These are phyloP conservation scores for Mimosa pudica DNA, from an alignment of 306 rosid genomes.

Conservation along the genomic window DNA sequence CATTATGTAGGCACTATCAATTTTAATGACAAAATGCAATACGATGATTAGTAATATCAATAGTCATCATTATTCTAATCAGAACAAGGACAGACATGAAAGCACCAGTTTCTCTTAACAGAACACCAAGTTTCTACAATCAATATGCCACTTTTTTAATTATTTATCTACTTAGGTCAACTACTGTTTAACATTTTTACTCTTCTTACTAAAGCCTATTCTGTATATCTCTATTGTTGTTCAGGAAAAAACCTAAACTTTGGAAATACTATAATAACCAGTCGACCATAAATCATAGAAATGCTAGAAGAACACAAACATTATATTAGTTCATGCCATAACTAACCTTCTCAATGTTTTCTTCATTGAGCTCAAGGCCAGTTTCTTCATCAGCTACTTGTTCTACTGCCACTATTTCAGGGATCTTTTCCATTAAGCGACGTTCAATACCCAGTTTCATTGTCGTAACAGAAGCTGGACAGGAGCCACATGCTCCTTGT, in stretches of 20 bases:
- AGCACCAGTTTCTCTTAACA: too few relatives aligned
- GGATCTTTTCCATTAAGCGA: slow-evolving; percentile 91
- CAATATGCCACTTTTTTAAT: neutral
- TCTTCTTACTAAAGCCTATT: neutral
- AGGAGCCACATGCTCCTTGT: slow-evolving; percentile 98
- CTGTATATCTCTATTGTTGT: neutral
- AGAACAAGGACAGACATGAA: neutral
- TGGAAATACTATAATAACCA: neutral
- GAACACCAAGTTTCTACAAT: neutral
- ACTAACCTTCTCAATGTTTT: slow-evolving; percentile 83
- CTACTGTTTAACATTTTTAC: neutral
- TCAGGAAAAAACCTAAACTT: neutral
- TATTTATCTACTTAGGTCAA: slow-evolving; percentile 2
- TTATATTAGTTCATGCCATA: slow-evolving; percentile 16
- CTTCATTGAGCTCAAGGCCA: slow-evolving; percentile 84
- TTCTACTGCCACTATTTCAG: slow-evolving; percentile 93
- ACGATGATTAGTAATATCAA: too few relatives aligned
- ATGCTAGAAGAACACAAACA: slow-evolving; percentile 4
- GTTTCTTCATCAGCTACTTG: slow-evolving; percentile 81
- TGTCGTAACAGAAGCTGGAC: slow-evolving; percentile 89
- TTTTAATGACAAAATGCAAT: neutral
- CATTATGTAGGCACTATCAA: neutral
- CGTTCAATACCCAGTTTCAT: slow-evolving; percentile 98
- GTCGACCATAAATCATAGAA: slow-evolving; percentile 2
- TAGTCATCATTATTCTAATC: too few relatives aligned